Base-by-base conservation (phyloP, 106 monocot genomes). In the Triglochin maritima region DNA sequence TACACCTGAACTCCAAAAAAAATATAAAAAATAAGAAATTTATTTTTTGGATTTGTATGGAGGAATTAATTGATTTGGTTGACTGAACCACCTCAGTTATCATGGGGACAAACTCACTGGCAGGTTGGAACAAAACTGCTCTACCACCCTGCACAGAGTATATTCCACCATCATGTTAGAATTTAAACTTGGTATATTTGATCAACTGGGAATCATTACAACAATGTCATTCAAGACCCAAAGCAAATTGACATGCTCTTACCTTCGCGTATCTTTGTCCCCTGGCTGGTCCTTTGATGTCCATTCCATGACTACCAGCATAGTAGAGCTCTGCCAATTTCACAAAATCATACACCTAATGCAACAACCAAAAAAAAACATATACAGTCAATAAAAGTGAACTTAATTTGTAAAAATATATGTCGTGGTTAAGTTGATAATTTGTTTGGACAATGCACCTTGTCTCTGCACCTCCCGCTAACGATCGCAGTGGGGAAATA, bases 221-320 rank as follows among this genome's bases (percentile, higher is more conserved):
- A 29, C 29, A 29, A 29, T 29, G 29, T 1, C 29, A 29, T 29
- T 29, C 1, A 29, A 29, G 29, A 29, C 29, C 29, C 29, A 29
- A 29, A 29, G 1, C 29, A 29, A 29, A 29, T 29, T 29, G 29
- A 29, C 29, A 29, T 29, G 29, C 29, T 29, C 59, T 41, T 65
- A 69, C 49, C 52, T 67, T 66, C 9, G 47, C 61, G 56, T 68
- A 57, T 67, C 56, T 67, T 69, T 67, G 49, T 29, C 59, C 62
- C 52, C 55, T 75, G 29, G 75, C 71, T 29, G 83, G 86, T 45
- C 85, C 82, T 72, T 79, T 85, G 62, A 90, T 90, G 67, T 90
- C 90, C 90, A 89, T 89, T 29, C 89, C 89, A 66, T 92, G 92
- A 77, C 92, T 92, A 5, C 92, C 92, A 11, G 92, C 92, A 17